Evolutionary conservation across 306 rosid genomes (phyloP).

Genomic region (Comarum palustre): DNA sequence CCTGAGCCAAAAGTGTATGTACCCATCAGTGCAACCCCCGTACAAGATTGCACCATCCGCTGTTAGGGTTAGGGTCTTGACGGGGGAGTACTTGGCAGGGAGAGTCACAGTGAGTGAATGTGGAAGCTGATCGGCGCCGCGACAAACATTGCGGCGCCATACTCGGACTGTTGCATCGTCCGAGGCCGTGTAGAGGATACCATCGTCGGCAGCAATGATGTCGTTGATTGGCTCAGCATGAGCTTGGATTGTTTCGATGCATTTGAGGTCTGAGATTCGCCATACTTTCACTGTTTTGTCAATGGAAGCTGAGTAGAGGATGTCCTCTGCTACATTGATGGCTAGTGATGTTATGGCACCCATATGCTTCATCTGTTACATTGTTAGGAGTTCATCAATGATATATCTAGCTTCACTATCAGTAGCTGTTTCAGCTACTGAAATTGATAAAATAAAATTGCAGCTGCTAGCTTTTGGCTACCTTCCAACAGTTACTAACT

Average conservation of each 20-base stretch:
- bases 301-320: conserved; percentile 73
- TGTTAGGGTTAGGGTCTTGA: conserved; percentile 55
- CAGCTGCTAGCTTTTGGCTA: conserved; percentile 1
- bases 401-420: not conserved
- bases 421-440: not conserved
- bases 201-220: conserved; percentile 56
- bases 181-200: conserved; percentile 78
- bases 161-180: conserved; percentile 79
- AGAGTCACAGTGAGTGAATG: conserved; percentile 76
- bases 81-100: conserved; percentile 73
- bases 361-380: conserved; percentile 66
- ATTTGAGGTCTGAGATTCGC: conserved; percentile 80
- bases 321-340: conserved; percentile 58
- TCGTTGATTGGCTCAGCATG: conserved; percentile 65
- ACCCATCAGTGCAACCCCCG: conserved; percentile 89
- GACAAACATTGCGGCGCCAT: conserved; percentile 73
- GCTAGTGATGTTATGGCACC: conserved; percentile 84
- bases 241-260: conserved; percentile 82
- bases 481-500: not conserved
- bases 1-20: conserved; percentile 80
- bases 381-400: not conserved
- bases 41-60: conserved; percentile 53
- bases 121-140: conserved; percentile 50
- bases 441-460: not conserved
- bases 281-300: conserved; percentile 85